Evolutionary conservation across 306 rosid genomes (phyloP), one percentile per base, ranked within the genome.

Genomic region (Ceratonia siliqua): DNA sequence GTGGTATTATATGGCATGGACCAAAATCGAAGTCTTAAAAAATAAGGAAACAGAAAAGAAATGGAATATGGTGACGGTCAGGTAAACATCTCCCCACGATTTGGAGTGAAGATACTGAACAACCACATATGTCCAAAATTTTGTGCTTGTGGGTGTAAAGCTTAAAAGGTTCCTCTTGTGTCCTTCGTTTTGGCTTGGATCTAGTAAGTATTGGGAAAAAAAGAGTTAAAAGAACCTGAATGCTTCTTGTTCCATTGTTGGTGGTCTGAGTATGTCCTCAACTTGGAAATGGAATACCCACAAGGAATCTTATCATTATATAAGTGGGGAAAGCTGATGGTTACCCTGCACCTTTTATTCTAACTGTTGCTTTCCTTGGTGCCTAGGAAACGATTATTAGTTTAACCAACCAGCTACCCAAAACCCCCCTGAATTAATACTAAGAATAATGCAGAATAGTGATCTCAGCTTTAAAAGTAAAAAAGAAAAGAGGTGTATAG

Each of bases 81-180:
- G 48, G 36, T 32, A 66, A 58, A 48, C 43, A 33, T 39, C 4
- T 14, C 8, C 46, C 3, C 20, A 11, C 27, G 42, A 49, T 72
- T 64, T 45, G 21, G 70, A 68, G 62, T 38, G 46, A 70, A 30
- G 63, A 62, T 57, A 41, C 25, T 32, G 13, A 43, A 76, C 83
- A 80, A 77, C 68, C 24, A 73, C 28, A 49, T 73, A 70, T 28
- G 76, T 82, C 86, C 85, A 79, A 71, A 58, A 39, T 70, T 43
- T 24, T 56, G 14, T 61, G 20, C 77, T 72, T 62, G 79, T 76
- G 82, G 80, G 81, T 67, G 82, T 57, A 41, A 41, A 22, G 64
- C 62, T 70, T 45, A 52, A 56, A 65, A 53, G 28, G 41, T 58
- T 20, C 54, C 69, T 55, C 73, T 36, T 10, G 7, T 21, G 77